Evolutionary conservation across 1,139 yeast genomes (phyloP), one percentile per base, ranked within the genome.

Genomic region (Kodamaea arcana): DNA sequence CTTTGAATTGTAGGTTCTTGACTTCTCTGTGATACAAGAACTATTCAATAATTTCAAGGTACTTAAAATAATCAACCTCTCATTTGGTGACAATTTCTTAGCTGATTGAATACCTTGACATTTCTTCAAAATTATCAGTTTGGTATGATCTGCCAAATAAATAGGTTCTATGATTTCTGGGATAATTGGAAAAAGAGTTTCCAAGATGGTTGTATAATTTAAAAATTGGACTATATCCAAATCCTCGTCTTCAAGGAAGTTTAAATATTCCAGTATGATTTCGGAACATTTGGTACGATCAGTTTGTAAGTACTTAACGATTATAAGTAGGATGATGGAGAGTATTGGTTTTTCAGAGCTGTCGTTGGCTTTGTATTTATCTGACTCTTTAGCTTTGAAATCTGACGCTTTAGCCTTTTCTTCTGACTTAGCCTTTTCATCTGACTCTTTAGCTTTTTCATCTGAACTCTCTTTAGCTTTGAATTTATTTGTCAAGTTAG

Each of bases 11-110:
- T 51, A 59, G 15, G 51, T 52, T 17, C 75, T 55, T 36, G 72
- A 54, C 8, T 53, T 48, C 27, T 66, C 71, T 25, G 58, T 52
- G 9, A 68, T 58, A 39, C 71, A 65, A 0, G 74, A 64, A 18
- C 56, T 44, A 16, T 60, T 52, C 1, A 66, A 51, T 3, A 64
- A 48, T 24, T 51, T 50, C 29, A 66, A 47, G 2, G 57, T 43
- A 15, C 46, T 49, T 5, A 39, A 33, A 8, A 46, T 42, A 1
- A 44, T 32, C n/a, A 43, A 14, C 10, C 40, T 37, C 15, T 44
- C 45, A 29, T 39, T 39, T 2, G 48, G 45, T 2, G 34, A 32
- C 22, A 28, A n/a, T 20, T 9, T 15, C 26, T 14, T 17, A 35
- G 26, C 15, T 32, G 10, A 29, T 28, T 24, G 34, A n/a, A 22